These are phyloP conservation scores for Aspergillus cristatus DNA, from an alignment of 495 filamentous ascomycete genomes.

Conservation along the genomic window DNA sequence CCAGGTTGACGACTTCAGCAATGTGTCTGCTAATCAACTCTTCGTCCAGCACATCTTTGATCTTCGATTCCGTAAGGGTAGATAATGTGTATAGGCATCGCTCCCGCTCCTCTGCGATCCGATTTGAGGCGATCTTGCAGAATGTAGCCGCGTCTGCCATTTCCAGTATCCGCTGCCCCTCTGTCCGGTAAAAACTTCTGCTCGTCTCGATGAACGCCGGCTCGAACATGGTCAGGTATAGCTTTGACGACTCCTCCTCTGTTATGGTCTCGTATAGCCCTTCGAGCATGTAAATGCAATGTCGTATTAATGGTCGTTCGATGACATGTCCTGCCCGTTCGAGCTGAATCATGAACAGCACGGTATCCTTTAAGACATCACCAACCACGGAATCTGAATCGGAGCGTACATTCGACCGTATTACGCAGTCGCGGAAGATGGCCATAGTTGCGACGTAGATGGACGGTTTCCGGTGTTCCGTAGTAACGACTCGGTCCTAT, in stretches of 20 bases:
- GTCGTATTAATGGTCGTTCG: slow-evolving; percentile 70
- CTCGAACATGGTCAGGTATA: slow-evolving; percentile 83
- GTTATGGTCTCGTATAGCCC: slow-evolving; percentile 71
- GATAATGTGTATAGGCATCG: slow-evolving; percentile 75
- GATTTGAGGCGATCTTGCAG: slow-evolving; percentile 63
- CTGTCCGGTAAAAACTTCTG: slow-evolving; percentile 60
- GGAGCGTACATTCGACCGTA: slow-evolving; percentile 43
- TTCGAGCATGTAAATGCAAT: slow-evolving; percentile 86
- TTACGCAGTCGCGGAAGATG: slow-evolving; percentile 75
- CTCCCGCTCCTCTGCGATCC: slow-evolving; percentile 70
- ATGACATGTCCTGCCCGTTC: slow-evolving; percentile 87
- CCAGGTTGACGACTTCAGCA: slow-evolving; percentile 71
- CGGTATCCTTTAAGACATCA: slow-evolving; percentile 65
- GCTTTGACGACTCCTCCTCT: slow-evolving; percentile 59
- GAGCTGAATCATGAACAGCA: slow-evolving; percentile 86
- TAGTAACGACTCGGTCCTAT: slow-evolving; percentile 66
- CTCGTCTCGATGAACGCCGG: slow-evolving; percentile 64
- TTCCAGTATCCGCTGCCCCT: slow-evolving; percentile 64
- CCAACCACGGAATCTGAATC: slow-evolving; percentile 44
- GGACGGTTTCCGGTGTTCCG: slow-evolving; percentile 60
- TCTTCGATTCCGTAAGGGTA: slow-evolving; percentile 58
- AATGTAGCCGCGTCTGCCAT: slow-evolving; percentile 75
- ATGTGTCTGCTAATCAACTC: slow-evolving; percentile 70
- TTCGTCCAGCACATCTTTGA: slow-evolving; percentile 66
- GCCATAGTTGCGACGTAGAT: slow-evolving; percentile 80